These are phyloP conservation scores for Lactarius sanguifluus DNA, from an alignment of 768 basidiomycete species.

Conservation along the genomic window DNA sequence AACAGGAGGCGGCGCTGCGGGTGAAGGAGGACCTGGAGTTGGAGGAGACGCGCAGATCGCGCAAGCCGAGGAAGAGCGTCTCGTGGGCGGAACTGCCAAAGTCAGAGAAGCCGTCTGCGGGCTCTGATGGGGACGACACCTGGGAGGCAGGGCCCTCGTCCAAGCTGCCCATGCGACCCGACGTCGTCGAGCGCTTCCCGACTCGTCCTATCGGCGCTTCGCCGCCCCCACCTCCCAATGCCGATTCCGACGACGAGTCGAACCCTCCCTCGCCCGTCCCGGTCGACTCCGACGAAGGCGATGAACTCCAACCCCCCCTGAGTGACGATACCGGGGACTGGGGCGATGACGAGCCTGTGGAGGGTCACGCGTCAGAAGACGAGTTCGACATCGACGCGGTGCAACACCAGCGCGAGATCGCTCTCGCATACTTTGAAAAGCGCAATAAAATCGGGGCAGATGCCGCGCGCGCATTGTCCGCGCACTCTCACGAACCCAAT, in stretches of 20 bases:
- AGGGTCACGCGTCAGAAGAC: conserved; percentile 49
- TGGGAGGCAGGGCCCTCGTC: conserved; percentile 42
- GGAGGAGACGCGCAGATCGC: conserved; percentile 35
- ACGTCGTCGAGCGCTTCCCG: conserved; percentile 66
- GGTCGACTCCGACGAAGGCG: conserved; percentile 38
- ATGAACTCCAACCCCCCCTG: conserved; percentile 27
- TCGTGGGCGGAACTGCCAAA: conserved; percentile 54
- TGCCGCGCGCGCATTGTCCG: conserved; percentile 51
- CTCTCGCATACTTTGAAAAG: conserved; percentile 66
- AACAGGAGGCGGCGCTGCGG: conserved; percentile 37
- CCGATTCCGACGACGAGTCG: conserved; percentile 75
- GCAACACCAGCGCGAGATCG: conserved; percentile 72
- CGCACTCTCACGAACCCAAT: conserved; percentile 42
- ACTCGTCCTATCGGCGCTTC: conserved; percentile 31
- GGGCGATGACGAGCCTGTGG: conserved; percentile 30
- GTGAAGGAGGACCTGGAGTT: conserved; percentile 34
- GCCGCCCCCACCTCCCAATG: conserved; percentile 30
- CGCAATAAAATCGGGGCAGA: conserved; percentile 55
- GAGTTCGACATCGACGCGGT: conserved; percentile 60
- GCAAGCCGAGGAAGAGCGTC: conserved; percentile 59
- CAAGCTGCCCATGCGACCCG: conserved; percentile 59
- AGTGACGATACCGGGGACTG: conserved; percentile 30
- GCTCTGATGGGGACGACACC: conserved; percentile 54
- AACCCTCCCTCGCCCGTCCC: conserved; percentile 35
- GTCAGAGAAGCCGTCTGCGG: conserved; percentile 31